Conservation (phyloP, 2,329 filamentous ascomycete genomes). For the Thelonectria olida region DNA sequence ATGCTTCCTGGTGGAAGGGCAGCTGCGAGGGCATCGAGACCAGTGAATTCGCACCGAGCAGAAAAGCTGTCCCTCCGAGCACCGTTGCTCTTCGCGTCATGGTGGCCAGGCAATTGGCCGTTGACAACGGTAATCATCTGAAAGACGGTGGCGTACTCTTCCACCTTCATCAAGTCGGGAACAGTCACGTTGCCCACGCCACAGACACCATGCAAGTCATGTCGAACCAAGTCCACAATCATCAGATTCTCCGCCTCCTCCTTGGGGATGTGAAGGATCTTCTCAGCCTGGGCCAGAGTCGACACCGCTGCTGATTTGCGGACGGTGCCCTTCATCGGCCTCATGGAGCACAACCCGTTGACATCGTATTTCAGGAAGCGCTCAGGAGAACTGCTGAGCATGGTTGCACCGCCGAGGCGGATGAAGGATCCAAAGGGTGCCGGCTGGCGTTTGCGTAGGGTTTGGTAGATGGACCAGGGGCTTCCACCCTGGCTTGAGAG, state of each 20-base stretch:
- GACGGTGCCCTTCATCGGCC: constrained; percentile 98
- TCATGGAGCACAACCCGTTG: constrained; percentile 75
- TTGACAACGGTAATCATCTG: constrained; percentile 92
- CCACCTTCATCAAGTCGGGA: constrained; percentile 82
- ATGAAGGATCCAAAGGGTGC: constrained; percentile 88
- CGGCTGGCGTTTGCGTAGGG: constrained; percentile 76
- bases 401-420: constrained; percentile 72
- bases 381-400: constrained; percentile 88
- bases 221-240: constrained; percentile 96
- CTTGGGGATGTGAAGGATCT: constrained; percentile 81
- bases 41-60: constrained; percentile 55
- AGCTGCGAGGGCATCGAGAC: constrained; percentile 78
- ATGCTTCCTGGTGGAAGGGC: constrained; percentile 91
- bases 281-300: constrained; percentile 76
- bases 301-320: constrained; percentile 73
- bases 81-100: constrained; percentile 23
- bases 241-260: constrained; percentile 96
- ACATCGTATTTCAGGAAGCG: constrained; percentile 75
- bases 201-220: constrained; percentile 88
- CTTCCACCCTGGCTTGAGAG: constrained; percentile 28
- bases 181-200: constrained; percentile 79
- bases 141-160: constrained; percentile 91
- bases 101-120: constrained; percentile 62
- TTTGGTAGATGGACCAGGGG: constrained; percentile 78
- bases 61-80: constrained; percentile 15